Percentiles rank a stretch among this genome's conserved stretches.
These are phyloP conservation scores for Larix sibirica DNA, from an alignment of 83 land plant species.

Conservation along the genomic window DNA sequence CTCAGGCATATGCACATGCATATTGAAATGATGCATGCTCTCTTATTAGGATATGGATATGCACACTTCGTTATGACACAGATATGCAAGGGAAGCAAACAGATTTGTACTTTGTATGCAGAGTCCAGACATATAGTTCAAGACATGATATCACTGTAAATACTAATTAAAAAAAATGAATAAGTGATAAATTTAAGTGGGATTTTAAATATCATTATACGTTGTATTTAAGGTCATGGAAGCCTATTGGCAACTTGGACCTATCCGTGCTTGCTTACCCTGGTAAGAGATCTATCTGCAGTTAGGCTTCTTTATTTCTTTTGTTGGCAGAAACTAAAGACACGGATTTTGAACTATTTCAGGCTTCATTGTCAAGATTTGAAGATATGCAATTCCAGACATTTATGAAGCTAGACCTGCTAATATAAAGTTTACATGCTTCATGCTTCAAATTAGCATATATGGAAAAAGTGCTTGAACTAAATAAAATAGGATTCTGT, in stretches of 20 bases:
- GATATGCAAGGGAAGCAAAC: not conserved
- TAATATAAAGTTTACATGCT: not conserved
- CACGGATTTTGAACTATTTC: not conserved
- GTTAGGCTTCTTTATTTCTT: not conserved
- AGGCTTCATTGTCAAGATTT: not conserved
- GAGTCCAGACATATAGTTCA: not conserved
- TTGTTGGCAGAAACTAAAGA: not conserved
- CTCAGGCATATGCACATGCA: not conserved
- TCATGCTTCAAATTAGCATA: not conserved
- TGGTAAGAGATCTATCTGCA: not conserved
- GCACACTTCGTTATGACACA: not conserved
- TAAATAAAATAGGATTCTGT: not conserved
- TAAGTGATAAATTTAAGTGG: too few relatives aligned
- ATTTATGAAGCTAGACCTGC: not conserved
- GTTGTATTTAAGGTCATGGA: too few relatives aligned
- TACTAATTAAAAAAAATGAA: not conserved
- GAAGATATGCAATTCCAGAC: not conserved
- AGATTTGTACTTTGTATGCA: not conserved
- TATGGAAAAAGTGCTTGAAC: not conserved
- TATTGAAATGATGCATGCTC: not conserved
- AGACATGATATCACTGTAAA: not conserved
- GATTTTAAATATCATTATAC: too few relatives aligned
- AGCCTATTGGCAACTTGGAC: not conserved
- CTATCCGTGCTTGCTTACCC: not conserved
- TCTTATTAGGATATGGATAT: not conserved